These are phyloP conservation scores for Xerophyta viscosa DNA, from an alignment of 106 monocot genomes.

Conservation along the genomic window DNA sequence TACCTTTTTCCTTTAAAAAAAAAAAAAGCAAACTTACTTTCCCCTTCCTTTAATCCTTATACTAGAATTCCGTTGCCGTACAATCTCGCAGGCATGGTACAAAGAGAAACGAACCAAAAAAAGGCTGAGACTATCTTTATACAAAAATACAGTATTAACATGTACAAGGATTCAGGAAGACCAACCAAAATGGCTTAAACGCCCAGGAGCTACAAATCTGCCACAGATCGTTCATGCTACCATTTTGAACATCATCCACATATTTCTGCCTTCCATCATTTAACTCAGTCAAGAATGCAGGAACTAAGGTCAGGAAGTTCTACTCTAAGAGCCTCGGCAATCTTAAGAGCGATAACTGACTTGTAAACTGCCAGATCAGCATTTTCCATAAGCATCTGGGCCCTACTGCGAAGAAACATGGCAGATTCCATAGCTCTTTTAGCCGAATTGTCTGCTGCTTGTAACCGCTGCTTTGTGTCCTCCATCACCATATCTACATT, in stretches of 20 bases:
- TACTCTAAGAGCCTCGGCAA: slow-evolving; percentile 22
- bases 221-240: not conserved
- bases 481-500: not conserved
- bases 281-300: slow-evolving; percentile 9
- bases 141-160: slow-evolving; percentile 14
- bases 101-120: not conserved
- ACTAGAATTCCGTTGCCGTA: not conserved
- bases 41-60: not conserved
- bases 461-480: slow-evolving; percentile 4
- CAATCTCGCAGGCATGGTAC: not conserved
- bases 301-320: slow-evolving; percentile 12
- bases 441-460: slow-evolving; percentile 16
- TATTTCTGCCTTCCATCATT: not conserved
- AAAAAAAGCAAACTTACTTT: too few species aligned
- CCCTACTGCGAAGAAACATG: slow-evolving; percentile 10
- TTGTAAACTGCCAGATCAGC: slow-evolving; percentile 32
- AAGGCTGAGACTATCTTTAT: too few species aligned
- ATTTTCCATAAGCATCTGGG: slow-evolving; percentile 30
- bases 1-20: too few species aligned
- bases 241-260: too few species aligned
- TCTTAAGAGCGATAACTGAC: slow-evolving; percentile 27
- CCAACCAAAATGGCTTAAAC: slow-evolving; percentile 11
- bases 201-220: not conserved
- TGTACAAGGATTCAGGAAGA: not conserved
- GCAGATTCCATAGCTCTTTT: slow-evolving; percentile 19